Conservation (phyloP, 345 rosid genomes). For the Lepidium africanum region DNA sequence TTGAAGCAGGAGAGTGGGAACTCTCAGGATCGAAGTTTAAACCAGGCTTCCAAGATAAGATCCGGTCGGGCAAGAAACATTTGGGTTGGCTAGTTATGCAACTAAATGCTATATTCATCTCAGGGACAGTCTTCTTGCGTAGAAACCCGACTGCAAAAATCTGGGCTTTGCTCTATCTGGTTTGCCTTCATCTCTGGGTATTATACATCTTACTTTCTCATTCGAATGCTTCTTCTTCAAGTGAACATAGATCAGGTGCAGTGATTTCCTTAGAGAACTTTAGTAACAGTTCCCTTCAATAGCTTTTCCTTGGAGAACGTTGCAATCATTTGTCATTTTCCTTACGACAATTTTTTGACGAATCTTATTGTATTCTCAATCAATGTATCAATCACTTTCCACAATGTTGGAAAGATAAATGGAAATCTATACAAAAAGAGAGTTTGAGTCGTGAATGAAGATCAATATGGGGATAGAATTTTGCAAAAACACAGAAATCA, state of each 20-base stretch:
- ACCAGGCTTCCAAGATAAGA: constrained; percentile 51
- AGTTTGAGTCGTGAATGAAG: not conserved
- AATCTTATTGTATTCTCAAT: constrained; percentile 10
- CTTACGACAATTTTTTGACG: not conserved
- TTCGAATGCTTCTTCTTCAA: constrained; percentile 34
- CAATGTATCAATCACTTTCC: constrained; percentile 8
- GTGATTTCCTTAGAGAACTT: constrained; percentile 65
- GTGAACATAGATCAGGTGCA: constrained; percentile 55
- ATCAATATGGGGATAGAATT: not conserved
- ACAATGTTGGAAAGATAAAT: not conserved
- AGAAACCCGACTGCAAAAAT: constrained; percentile 68
- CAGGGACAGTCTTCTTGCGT: constrained; percentile 66
- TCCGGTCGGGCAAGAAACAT: constrained; percentile 63
- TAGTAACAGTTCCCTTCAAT: constrained; percentile 38
- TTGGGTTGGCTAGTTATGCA: constrained; percentile 63
- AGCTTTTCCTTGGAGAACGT: not conserved
- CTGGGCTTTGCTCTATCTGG: constrained; percentile 62
- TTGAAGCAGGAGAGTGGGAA: constrained; percentile 64
- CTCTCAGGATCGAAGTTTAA: constrained; percentile 42
- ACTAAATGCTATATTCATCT: constrained; percentile 60
- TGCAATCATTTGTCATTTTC: not conserved
- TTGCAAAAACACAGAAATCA: not conserved
- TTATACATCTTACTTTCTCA: constrained; percentile 59
- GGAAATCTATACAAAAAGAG: constrained; percentile 15
- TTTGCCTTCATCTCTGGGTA: constrained; percentile 91